These are phyloP conservation scores for Aspergillus diversus DNA, from an alignment of 495 filamentous ascomycete genomes.

Conservation along the genomic window DNA sequence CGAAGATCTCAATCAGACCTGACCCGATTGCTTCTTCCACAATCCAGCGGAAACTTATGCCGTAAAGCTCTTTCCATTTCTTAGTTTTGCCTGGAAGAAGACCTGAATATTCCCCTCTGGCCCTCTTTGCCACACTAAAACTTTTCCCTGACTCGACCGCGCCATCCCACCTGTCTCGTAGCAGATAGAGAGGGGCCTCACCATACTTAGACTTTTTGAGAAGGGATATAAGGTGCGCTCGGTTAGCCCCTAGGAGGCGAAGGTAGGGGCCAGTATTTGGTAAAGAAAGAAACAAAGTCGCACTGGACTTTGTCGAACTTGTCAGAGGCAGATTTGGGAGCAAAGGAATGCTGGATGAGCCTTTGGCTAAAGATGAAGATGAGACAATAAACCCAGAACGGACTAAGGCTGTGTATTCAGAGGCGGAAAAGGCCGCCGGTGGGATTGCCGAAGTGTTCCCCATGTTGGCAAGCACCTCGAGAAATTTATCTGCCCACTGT, in stretches of 20 bases:
- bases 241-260: constrained; percentile 66
- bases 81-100: constrained; percentile 73
- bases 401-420: constrained; percentile 63
- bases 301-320: constrained; percentile 41
- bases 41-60: constrained; percentile 77
- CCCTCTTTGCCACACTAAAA: constrained; percentile 60
- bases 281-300: constrained; percentile 64
- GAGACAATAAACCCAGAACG: constrained; percentile 73
- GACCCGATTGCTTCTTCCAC: constrained; percentile 77
- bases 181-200: constrained; percentile 66
- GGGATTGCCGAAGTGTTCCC: constrained; percentile 57
- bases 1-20: constrained; percentile 81
- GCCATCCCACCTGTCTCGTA: constrained; percentile 83
- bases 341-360: constrained; percentile 53
- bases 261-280: constrained; percentile 76
- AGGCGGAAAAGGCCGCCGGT: constrained; percentile 46
- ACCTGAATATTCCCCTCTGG: constrained; percentile 69
- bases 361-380: constrained; percentile 48
- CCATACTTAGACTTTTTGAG: constrained; percentile 64
- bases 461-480: constrained; percentile 55
- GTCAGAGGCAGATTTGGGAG: constrained; percentile 55
- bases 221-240: constrained; percentile 66
- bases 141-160: constrained; percentile 63
- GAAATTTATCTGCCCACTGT: constrained; percentile 52
- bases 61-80: constrained; percentile 82